Percentiles rank a stretch among this genome's conserved stretches.
Conservation (phyloP, 2,329 filamentous ascomycete genomes). For the Venturia aucupariae region DNA sequence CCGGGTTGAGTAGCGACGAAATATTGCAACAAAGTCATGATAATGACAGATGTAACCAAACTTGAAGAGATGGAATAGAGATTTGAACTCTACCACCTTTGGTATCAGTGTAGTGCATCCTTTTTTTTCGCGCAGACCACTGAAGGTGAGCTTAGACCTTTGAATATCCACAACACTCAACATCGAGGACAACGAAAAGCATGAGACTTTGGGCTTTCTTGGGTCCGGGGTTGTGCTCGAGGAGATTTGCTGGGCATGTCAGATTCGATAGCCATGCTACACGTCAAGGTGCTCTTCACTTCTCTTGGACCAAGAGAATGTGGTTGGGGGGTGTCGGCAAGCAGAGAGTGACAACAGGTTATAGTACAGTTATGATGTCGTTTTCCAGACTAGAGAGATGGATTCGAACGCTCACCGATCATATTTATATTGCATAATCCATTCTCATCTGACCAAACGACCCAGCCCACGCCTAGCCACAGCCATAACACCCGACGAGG, state of each 20-base stretch:
- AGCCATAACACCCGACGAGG: not conserved
- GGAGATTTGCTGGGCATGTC: not conserved
- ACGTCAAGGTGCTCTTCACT: not conserved
- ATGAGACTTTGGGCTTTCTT: not conserved
- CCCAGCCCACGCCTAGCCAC: not conserved
- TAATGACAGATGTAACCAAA: not conserved
- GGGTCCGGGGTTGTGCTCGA: not conserved
- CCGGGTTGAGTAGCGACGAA: not conserved
- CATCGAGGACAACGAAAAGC: not conserved
- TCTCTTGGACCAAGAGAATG: not conserved
- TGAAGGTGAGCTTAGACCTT: not conserved
- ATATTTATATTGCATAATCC: not conserved
- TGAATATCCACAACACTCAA: not conserved
- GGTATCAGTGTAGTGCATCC: not conserved
- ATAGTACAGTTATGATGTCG: not conserved
- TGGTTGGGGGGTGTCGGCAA: not conserved
- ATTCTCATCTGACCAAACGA: not conserved
- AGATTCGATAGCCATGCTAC: no score
- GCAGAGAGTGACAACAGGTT: not conserved
- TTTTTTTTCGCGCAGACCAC: not conserved
- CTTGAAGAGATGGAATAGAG: not conserved
- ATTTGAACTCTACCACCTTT: not conserved
- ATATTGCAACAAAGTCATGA: not conserved
- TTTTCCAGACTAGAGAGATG: not conserved
- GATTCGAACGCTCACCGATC: not conserved